Evolutionary conservation across 2,329 filamentous ascomycete species (phyloP), one percentile per base, ranked within the genome.

Genomic region (Ceratocystis alfenasii): DNA sequence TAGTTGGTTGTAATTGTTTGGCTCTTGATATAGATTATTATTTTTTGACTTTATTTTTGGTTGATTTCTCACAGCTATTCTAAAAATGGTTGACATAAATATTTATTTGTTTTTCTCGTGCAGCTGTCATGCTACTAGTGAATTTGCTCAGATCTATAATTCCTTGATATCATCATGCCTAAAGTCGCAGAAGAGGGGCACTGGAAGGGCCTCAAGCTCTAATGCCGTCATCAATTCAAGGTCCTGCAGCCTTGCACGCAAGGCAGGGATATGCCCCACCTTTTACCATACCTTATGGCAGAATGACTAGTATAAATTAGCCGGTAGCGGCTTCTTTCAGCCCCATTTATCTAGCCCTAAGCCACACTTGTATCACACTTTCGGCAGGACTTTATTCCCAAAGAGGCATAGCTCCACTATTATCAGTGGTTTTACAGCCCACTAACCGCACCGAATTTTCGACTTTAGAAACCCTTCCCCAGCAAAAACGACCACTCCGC

Each of bases 341-440:
- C 66, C 63, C 41, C 63, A 67, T 28, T 10, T 4, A 30, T 22
- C 22, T 46, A 68, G 66, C 63, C 66, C 63, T 65, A 68, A 68
- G 64, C 60, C 63, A 63, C 41, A 67, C 44, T 63, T 67, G 64
- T 20, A 44, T 28, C 55, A 62, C 64, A 65, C 64, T 63, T 65
- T 62, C 60, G 45, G 45, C 15, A 12, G 30, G 41, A 62, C 41
- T 36, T 33, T 59, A 15, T 36, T 25, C 65, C 46, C 15, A 59
- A 63, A 63, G 44, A 3, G 41, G 60, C 5, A 48, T 63, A 62
- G 60, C 33, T 28, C 60, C 59, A 63, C 60, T 63, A 20, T 36
- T 30, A 63, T 44, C 36, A 57, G 30, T 30, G 53, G 36, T 22
- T 59, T 20, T 57, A 28, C 20, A 62, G 44, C 65, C 65, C 65